Evolutionary conservation across 257 asterid genomes (phyloP).

Genomic region (Haberlea rhodopensis): DNA sequence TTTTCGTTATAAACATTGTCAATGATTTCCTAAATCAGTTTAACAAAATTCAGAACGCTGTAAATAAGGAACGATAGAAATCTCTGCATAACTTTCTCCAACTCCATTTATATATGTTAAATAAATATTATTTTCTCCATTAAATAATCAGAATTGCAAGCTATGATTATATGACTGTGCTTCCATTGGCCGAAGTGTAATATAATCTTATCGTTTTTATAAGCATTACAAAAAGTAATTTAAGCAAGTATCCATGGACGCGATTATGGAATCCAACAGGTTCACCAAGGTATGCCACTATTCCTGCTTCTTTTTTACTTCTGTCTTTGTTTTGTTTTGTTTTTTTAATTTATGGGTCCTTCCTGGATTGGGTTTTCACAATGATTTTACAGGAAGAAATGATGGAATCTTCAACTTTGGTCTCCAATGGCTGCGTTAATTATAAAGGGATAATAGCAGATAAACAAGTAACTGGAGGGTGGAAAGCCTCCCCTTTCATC

Average conservation of each 20-base stretch:
- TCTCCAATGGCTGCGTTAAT: conserved; percentile 59
- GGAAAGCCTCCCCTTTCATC: conserved; percentile 78
- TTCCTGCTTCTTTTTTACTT: not conserved
- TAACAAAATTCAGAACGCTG: not conserved
- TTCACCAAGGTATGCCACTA: not conserved
- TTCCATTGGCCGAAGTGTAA: not conserved
- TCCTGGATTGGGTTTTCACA: not conserved
- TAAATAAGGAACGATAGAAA: no score
- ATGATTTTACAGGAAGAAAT: conserved; percentile 24
- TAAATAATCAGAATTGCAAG: not conserved
- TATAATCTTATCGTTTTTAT: not conserved
- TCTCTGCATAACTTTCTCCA: not conserved
- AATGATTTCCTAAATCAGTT: not conserved
- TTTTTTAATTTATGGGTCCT: not conserved
- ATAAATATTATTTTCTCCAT: not conserved
- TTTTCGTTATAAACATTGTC: no score
- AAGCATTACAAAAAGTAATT: not conserved
- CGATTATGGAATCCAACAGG: conserved; percentile 11
- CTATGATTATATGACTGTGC: no score
- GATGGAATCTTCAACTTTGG: conserved; percentile 34
- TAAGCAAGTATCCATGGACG: conserved; percentile 2
- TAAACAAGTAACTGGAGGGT: conserved; percentile 64
- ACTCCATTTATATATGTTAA: not conserved
- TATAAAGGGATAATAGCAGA: conserved; percentile 58
- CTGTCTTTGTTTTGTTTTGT: not conserved